Percentiles rank a stretch among this genome's conserved stretches.
phyloP scores from a whole-genome alignment of 2,329 filamentous ascomycete genomes.

The Fusarium acutatum region DNA sequence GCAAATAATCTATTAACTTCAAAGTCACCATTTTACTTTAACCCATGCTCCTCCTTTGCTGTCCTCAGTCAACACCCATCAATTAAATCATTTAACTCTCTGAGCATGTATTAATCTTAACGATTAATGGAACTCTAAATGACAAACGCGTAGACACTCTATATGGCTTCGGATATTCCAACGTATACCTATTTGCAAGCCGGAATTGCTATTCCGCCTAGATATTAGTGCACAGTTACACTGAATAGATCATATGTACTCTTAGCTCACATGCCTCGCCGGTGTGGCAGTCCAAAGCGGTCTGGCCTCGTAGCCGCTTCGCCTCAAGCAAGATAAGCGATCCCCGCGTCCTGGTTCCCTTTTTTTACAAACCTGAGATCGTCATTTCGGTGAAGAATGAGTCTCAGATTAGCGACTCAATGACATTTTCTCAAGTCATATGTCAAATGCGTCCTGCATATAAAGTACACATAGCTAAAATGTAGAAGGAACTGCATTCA shows the following conservation, averaged over 20 bases:
- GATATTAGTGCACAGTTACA: not conserved
- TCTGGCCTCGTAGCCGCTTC: not conserved
- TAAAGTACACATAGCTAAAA: not conserved
- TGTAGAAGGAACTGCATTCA: not conserved
- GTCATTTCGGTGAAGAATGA: not conserved
- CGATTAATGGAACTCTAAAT: not conserved
- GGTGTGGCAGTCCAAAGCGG: not conserved
- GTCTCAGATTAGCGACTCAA: not conserved
- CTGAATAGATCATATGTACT: not conserved
- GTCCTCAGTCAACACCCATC: not conserved
- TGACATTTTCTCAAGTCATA: not conserved
- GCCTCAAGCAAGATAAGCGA: not conserved
- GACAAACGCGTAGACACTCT: not conserved
- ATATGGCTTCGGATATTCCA: not conserved
- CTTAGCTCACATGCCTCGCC: not conserved
- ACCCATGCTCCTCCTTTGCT: not conserved
- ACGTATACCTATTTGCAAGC: no score
- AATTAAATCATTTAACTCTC: no score
- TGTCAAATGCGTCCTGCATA: not conserved
- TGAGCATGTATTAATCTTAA: no score
- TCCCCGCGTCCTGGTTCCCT: not conserved
- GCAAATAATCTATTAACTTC: not conserved
- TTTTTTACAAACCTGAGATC: rapidly evolving
- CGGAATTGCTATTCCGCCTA: not conserved
- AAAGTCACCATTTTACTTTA: no score